Percentiles rank a stretch among this genome's conserved stretches.
These are phyloP conservation scores for Usnea hakonensis DNA, from an alignment of 495 filamentous ascomycete species.

Conservation along the genomic window DNA sequence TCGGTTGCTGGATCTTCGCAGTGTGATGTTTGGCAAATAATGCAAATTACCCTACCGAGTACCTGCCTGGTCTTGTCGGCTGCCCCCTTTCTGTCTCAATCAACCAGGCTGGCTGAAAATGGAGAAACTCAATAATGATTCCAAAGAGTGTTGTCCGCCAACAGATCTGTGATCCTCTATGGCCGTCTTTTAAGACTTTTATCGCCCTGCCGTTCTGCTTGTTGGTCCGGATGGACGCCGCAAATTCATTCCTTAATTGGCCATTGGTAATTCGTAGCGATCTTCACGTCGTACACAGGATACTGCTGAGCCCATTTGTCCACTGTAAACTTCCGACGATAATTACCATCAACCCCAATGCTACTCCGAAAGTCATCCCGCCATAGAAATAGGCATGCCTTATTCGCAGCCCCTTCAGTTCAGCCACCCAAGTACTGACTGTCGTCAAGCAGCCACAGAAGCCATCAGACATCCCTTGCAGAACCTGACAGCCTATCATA, in stretches of 20 bases:
- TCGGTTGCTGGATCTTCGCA: neutral
- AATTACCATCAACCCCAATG: conserved; percentile 57
- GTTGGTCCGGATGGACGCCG: neutral
- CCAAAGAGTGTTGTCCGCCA: neutral
- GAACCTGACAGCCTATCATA: conserved; percentile 63
- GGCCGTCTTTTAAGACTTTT: no score
- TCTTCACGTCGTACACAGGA: conserved; percentile 38
- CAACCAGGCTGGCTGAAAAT: neutral
- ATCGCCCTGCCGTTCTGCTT: neutral
- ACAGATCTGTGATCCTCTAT: neutral
- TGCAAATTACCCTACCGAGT: neutral
- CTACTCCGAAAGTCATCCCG: conserved; percentile 51
- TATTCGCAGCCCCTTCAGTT: conserved; percentile 61
- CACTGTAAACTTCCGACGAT: conserved; percentile 78
- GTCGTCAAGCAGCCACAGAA: conserved; percentile 89
- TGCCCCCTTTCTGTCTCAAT: neutral
- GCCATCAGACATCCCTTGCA: conserved; percentile 80
- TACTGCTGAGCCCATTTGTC: conserved; percentile 53
- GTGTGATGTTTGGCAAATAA: neutral
- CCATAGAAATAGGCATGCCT: conserved; percentile 74
- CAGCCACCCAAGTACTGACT: conserved; percentile 84
- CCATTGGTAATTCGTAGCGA: neutral
- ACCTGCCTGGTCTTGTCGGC: neutral
- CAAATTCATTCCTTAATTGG: neutral
- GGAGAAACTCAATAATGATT: neutral